Base-by-base conservation (phyloP, 768 basidiomycete genomes). In the Trametes cubensis region DNA sequence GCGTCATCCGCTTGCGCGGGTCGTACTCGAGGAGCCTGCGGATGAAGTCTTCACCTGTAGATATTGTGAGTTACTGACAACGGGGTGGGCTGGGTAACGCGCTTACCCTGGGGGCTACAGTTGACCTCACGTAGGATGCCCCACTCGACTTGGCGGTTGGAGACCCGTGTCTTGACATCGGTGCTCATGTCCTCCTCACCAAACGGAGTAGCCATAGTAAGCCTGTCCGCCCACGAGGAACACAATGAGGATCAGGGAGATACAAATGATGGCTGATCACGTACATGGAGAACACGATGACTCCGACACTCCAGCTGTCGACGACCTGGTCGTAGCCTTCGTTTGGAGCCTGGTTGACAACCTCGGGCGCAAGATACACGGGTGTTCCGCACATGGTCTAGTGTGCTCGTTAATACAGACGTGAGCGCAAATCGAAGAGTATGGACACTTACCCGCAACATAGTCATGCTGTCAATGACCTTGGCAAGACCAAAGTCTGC, bases 401-500 rank as follows among this genome's bases (percentile, higher is more conserved):
- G 17, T 58, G 25, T 38, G 34, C 39, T 21, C 25, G 30, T 67
- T 45, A 71, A 46, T 26, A 40, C 20, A 14, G 15, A 21, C 15
- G 25, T 7, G 28, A 44, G n/a, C 59, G 42, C 10, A 14, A 57
- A 62, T 20, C 67, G 28, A 30, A 57, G 23, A n/a, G 4, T 39
- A 47, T 10, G 49, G 17, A 3, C 50, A 73, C 85, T 17, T 65
- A 93, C 92, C 66, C 82, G 82, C 14, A 94, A 75, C 83, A 90
- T 88, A 0, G 90, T 93, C 66, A 85, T 71, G 64, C 85, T 87
- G 64, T 92, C 87, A 23, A 92, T 86, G n/a, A 89, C 85, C 72
- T 98, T 99, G 0, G 96, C 95, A 7, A 98, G 83, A 4, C 96
- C 96, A 71, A 97, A 99, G 74, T 98, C 96, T 2, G 96, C 95